phyloP scores from a whole-genome alignment of 2,329 filamentous ascomycete genomes.

The Aspergillus transmontanensis region DNA sequence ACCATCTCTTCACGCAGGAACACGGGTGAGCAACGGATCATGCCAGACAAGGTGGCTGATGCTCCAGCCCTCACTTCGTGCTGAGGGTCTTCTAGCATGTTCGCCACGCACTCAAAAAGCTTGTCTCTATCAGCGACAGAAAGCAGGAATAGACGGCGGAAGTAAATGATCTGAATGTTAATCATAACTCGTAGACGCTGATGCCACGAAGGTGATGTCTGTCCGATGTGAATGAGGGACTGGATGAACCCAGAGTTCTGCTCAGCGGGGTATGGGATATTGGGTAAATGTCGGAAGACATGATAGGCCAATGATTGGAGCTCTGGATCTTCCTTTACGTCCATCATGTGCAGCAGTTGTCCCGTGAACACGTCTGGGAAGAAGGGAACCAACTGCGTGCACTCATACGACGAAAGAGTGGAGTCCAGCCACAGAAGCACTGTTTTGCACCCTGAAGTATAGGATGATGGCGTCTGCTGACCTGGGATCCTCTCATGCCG shows the following conservation, averaged over 20 bases:
- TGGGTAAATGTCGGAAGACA: slow-evolving; percentile 93
- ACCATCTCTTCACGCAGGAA: slow-evolving; percentile 79
- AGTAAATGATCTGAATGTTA: slow-evolving; percentile 99
- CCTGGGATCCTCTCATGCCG: slow-evolving; percentile 79
- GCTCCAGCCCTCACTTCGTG: slow-evolving; percentile 93
- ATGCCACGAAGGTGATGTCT: slow-evolving; percentile 85
- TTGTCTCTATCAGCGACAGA: slow-evolving; percentile 71
- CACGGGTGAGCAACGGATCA: slow-evolving; percentile 93
- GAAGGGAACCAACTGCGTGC: slow-evolving; percentile 85
- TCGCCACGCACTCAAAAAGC: slow-evolving; percentile 89
- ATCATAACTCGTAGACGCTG: slow-evolving; percentile 91
- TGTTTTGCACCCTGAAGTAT: slow-evolving; percentile 95
- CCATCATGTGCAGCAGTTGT: slow-evolving; percentile 98
- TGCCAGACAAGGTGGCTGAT: slow-evolving; percentile 89
- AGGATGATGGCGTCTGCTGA: slow-evolving; percentile 89
- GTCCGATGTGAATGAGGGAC: slow-evolving; percentile 84
- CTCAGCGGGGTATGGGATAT: slow-evolving; percentile 86
- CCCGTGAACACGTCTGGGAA: slow-evolving; percentile 89
- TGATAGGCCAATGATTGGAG: slow-evolving; percentile 93
- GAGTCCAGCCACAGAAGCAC: slow-evolving; percentile 93
- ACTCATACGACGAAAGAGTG: slow-evolving; percentile 88
- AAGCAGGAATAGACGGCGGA: slow-evolving; percentile 90
- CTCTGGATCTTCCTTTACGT: slow-evolving; percentile 97
- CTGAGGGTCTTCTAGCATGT: slow-evolving; percentile 89
- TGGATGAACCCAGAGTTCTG: slow-evolving; percentile 84